A percentile compares a stretch with the other conserved stretches of the same genome.
These are phyloP conservation scores for Lojkania enalia DNA, from an alignment of 2,329 filamentous ascomycete species.

Conservation along the genomic window DNA sequence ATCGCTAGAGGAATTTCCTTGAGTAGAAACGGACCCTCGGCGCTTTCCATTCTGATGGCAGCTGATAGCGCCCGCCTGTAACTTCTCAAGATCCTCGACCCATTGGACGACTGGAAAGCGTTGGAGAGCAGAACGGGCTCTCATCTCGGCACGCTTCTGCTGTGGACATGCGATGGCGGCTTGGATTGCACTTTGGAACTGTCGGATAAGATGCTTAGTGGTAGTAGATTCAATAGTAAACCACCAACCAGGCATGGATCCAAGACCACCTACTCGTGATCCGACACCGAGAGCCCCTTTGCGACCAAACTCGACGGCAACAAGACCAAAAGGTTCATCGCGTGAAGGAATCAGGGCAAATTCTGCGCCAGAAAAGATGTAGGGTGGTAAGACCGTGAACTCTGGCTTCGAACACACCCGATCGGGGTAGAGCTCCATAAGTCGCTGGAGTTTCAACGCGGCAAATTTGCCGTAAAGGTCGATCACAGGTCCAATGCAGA, in stretches of 20 bases:
- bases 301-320: constrained; percentile 69
- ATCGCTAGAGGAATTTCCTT: constrained; percentile 6
- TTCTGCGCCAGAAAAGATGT: constrained; percentile 68
- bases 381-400: constrained; percentile 68
- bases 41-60: constrained; percentile 48
- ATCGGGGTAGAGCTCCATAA: constrained; percentile 68
- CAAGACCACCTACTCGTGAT: constrained; percentile 65
- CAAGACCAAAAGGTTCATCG: constrained; percentile 70
- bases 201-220: constrained; percentile 64
- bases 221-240: constrained; percentile 69
- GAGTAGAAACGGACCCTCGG: constrained; percentile 1
- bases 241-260: constrained; percentile 75
- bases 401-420: constrained; percentile 70
- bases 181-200: constrained; percentile 68
- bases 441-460: constrained; percentile 64
- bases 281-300: constrained; percentile 70
- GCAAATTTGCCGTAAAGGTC: constrained; percentile 71
- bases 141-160: constrained; percentile 63
- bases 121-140: constrained; percentile 66
- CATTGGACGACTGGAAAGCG: constrained; percentile 69
- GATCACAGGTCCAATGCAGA: constrained; percentile 67
- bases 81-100: constrained; percentile 65
- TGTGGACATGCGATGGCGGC: constrained; percentile 61
- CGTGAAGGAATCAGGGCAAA: constrained; percentile 70
- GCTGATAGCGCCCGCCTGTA: constrained; percentile 64